Percentiles rank a stretch among this genome's conserved stretches.
phyloP scores from a whole-genome alignment of 305 asterid species.

The Plantago lanceolata region DNA sequence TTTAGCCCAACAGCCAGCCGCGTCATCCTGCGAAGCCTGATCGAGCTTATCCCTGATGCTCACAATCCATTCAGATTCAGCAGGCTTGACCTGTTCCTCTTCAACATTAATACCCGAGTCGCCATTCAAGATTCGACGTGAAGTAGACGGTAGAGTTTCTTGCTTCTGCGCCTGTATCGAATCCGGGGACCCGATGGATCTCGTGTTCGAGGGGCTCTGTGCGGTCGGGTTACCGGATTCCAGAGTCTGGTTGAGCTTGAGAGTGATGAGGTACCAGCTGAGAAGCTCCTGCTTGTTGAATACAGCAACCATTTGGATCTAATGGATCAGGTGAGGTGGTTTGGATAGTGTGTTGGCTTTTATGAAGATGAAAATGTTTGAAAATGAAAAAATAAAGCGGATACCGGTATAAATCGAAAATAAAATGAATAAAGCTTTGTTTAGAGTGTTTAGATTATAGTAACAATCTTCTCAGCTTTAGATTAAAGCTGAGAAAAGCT shows the following conservation, averaged over 20 bases:
- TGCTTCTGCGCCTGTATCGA: too few relatives aligned
- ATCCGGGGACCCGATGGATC: conserved; percentile 41
- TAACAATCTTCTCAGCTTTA: too few relatives aligned
- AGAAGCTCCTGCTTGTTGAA: conserved; percentile 42
- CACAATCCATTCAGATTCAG: conserved; percentile 59
- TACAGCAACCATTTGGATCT: conserved; percentile 60
- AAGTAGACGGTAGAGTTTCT: conserved; percentile 27
- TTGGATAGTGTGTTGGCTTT: too few relatives aligned
- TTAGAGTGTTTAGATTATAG: too few relatives aligned
- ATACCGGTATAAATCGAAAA: too few relatives aligned
- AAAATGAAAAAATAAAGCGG: too few relatives aligned
- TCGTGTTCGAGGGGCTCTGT: conserved; percentile 31
- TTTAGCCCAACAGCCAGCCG: conserved; percentile 52
- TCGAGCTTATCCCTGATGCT: conserved; percentile 53
- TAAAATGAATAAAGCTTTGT: too few relatives aligned
- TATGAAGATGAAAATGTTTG: too few relatives aligned
- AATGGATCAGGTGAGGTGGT: too few relatives aligned
- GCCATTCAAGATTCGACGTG: conserved; percentile 22
- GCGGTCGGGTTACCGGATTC: conserved; percentile 46
- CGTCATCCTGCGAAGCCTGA: conserved; percentile 57
- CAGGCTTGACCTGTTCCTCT: conserved; percentile 22
- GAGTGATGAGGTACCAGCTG: conserved; percentile 72
- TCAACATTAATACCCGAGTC: conserved; percentile 23
- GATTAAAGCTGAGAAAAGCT: too few relatives aligned
- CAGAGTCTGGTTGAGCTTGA: conserved; percentile 68